A percentile compares a stretch with the other conserved stretches of the same genome.
Evolutionary conservation across 495 filamentous ascomycete species (phyloP).

Genomic region (Letharia lupina): DNA sequence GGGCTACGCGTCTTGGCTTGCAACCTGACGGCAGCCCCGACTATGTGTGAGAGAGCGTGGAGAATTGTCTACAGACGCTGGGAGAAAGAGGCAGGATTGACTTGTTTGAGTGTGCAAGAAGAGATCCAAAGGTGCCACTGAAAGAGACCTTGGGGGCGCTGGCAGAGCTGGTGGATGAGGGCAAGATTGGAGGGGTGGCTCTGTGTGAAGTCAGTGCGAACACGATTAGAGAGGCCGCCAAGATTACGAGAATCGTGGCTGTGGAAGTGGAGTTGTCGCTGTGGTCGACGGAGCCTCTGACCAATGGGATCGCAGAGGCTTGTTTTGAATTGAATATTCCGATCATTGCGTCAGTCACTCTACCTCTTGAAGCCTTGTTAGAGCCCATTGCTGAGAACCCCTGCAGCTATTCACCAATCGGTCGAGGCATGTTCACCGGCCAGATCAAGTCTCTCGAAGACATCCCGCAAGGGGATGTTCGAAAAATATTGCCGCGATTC

Average conservation of each 20-base stretch:
- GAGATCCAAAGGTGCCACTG: slow-evolving; percentile 53
- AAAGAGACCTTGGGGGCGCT: slow-evolving; percentile 46
- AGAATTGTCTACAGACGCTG: slow-evolving; percentile 47
- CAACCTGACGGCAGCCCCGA: slow-evolving; percentile 51
- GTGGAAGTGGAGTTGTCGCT: slow-evolving; percentile 76
- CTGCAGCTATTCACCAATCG: slow-evolving; percentile 45
- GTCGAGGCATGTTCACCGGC: slow-evolving; percentile 48
- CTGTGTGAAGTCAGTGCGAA: slow-evolving; percentile 63
- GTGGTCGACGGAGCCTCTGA: slow-evolving; percentile 54
- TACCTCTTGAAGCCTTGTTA: background rate
- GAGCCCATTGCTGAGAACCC: background rate
- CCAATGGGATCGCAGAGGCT: slow-evolving; percentile 61
- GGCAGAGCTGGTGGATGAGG: slow-evolving; percentile 34
- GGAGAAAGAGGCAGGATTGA: slow-evolving; percentile 70
- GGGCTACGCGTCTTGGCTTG: slow-evolving; percentile 36
- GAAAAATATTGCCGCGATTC: slow-evolving; percentile 54
- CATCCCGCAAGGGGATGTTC: slow-evolving; percentile 50
- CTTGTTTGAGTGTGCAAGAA: slow-evolving; percentile 66
- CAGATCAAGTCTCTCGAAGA: slow-evolving; percentile 52
- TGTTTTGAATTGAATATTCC: slow-evolving; percentile 66
- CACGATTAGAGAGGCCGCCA: slow-evolving; percentile 66
- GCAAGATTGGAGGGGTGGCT: slow-evolving; percentile 61
- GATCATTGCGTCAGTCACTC: slow-evolving; percentile 44
- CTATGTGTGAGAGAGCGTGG: slow-evolving; percentile 56
- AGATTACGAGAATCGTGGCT: slow-evolving; percentile 56